These are phyloP conservation scores for Podospora fimiseda DNA, from an alignment of 495 filamentous ascomycete genomes.

Conservation along the genomic window DNA sequence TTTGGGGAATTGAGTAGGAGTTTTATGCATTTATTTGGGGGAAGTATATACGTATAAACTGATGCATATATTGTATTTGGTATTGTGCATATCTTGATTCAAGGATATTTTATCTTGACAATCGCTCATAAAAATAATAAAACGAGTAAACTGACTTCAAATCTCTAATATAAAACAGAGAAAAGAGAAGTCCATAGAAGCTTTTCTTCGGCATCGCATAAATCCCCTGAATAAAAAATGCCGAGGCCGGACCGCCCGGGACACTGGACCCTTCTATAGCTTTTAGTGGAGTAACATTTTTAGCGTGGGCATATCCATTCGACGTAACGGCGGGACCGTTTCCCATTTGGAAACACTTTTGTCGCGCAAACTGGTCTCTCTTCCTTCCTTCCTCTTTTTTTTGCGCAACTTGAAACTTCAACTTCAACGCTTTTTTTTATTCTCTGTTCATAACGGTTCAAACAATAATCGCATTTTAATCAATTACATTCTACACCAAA, in stretches of 20 bases:
- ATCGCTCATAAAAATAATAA: too few species aligned
- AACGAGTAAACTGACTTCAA: too few species aligned
- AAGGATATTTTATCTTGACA: too few species aligned
- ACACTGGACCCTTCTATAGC: not conserved
- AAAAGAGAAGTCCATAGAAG: not conserved
- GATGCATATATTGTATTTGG: too few species aligned
- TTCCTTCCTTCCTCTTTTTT: not conserved
- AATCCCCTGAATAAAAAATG: not conserved
- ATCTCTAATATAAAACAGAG: not conserved
- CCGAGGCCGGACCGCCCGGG: slow-evolving; percentile 5
- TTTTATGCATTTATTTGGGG: too few species aligned
- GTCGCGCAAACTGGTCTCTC: not conserved
- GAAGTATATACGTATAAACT: too few species aligned
- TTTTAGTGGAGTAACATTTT: slow-evolving; percentile 7
- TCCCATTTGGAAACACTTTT: slow-evolving; percentile 1
- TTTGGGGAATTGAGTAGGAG: too few species aligned
- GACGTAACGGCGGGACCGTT: not conserved
- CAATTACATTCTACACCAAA: not conserved
- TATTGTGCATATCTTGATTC: too few species aligned
- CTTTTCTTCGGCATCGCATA: not conserved
- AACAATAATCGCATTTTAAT: too few species aligned
- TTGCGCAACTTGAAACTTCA: not conserved
- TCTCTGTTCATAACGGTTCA: too few species aligned
- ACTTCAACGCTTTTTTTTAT: too few species aligned
- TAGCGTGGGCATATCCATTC: not conserved